Evolutionary conservation across 192 early-diverging fungal genomes (phyloP), one percentile per base, ranked within the genome.

Genomic region (Phycomyces nitens): DNA sequence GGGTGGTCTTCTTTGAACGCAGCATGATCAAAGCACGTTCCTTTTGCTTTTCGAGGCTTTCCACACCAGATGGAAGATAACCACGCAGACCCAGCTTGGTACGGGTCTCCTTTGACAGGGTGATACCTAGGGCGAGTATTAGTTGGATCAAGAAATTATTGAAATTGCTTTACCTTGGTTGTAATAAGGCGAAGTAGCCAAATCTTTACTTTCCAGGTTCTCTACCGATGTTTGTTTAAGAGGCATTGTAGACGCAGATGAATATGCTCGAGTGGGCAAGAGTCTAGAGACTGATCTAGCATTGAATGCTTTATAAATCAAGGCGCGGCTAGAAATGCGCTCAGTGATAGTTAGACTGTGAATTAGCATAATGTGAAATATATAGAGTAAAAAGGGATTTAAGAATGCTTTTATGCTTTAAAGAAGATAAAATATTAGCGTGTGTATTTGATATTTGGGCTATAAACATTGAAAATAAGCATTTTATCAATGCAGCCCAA

Each of bases 11-110:
- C 77, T 91, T 86, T 70, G 80, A 73, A 42, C 85, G 75, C 22
- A 97, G 73, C 75, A 89, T 86, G 43, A 79, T 72, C 15, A 90
- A 68, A 2, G 88, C 89, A 56, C 92, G 90, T 40, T 81, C 79
- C 62, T 89, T 88, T 73, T 97, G 93, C 11, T 71, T 70, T 2
- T 86, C 82, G 54, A 91, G 77, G 57, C 73, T 84, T 77, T 94
- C 93, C 61, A 92, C 80, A 29, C 79, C 83, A 34, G 83, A 66
- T 8, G 95, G 94, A 3, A 85, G 63, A 41, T 95, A 80, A 34
- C 92, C 93, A 27, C 80, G 69, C 53, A 93, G 71, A 41, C 78
- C 76, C 43, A 92, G 75, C n/a, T 77, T 70, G 20, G 73, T 66
- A 57, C 93, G 88, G 3, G 60, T 64, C 0, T 65, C 58, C 5